Evolutionary conservation across 805 yeast genomes (phyloP).

Genomic region (Schwanniomyces polymorphus): DNA sequence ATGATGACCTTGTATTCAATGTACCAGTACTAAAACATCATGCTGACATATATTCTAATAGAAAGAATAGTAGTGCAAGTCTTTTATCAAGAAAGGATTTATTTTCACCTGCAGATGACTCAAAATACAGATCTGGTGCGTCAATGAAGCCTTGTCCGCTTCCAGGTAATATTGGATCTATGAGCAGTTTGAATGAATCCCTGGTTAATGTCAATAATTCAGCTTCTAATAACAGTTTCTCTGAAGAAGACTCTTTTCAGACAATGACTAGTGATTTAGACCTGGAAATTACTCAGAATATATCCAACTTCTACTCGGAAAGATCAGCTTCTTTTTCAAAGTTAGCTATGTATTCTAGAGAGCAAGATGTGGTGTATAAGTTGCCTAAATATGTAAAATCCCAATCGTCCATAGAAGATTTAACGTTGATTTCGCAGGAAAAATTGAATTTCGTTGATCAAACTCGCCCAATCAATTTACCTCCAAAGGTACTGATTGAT

Average conservation of each 20-base stretch:
- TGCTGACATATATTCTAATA: conserved; percentile 27
- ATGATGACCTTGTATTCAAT: conserved; percentile 40
- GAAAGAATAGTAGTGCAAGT: conserved; percentile 11
- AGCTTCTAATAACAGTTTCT: conserved; percentile 8
- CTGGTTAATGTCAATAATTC: conserved; percentile 5
- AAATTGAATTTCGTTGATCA: conserved; percentile 55
- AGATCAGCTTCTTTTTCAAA: conserved; percentile 34
- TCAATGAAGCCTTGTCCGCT: conserved; percentile 29
- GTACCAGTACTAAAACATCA: conserved; percentile 42
- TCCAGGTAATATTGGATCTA: conserved; percentile 23
- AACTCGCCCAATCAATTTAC: conserved; percentile 70
- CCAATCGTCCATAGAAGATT: conserved; percentile 55
- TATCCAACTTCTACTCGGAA: conserved; percentile 35
- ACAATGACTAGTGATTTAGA: conserved; percentile 23
- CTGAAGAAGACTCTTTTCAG: conserved; percentile 15
- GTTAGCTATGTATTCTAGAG: conserved; percentile 30
- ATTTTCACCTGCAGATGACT: conserved; percentile 20
- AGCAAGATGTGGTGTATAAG: conserved; percentile 32
- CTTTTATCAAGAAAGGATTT: conserved; percentile 25
- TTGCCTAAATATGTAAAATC: conserved; percentile 39
- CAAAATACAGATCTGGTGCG: conserved; percentile 21
- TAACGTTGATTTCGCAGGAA: conserved; percentile 58
- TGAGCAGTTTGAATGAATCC: not conserved
- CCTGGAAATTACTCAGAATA: conserved; percentile 33
- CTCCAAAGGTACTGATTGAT: conserved; percentile 61